phyloP scores from a whole-genome alignment of 2,329 filamentous ascomycete genomes.

The Xylaria sp. region DNA sequence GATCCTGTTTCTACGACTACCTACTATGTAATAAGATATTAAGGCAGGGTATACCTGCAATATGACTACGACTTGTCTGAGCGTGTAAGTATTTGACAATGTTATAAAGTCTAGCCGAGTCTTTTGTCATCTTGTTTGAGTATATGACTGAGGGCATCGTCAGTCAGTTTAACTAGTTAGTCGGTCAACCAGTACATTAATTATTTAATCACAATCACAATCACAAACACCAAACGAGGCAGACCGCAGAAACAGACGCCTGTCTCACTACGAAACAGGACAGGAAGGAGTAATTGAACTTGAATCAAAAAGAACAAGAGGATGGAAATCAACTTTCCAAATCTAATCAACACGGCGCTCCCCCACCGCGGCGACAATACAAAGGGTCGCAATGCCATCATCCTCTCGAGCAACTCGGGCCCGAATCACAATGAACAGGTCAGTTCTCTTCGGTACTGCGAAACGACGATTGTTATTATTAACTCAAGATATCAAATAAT shows the following conservation, averaged over 20 bases:
- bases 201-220: not conserved
- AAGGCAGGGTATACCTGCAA: not conserved
- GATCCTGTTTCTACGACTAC: slow-evolving; percentile 30
- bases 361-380: slow-evolving; percentile 39
- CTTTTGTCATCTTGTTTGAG: too few relatives aligned
- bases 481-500: too few relatives aligned
- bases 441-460: too few relatives aligned
- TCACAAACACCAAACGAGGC: not conserved
- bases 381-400: slow-evolving; percentile 38
- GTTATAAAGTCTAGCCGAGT: too few relatives aligned
- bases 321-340: slow-evolving; percentile 49
- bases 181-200: too few relatives aligned
- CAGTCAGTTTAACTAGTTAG: too few relatives aligned
- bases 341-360: slow-evolving; percentile 46
- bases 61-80: not conserved
- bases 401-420: slow-evolving; percentile 37
- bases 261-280: too few relatives aligned
- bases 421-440: slow-evolving; percentile 54
- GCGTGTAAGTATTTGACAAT: not conserved
- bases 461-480: too few relatives aligned
- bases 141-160: too few relatives aligned
- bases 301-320: not conserved
- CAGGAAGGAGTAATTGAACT: too few relatives aligned
- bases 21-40: not conserved
- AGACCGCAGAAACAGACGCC: not conserved